Evolutionary conservation across 2,329 filamentous ascomycete species (phyloP), one percentile per base, ranked within the genome.

Genomic region (Colletotrichum endophyticum): DNA sequence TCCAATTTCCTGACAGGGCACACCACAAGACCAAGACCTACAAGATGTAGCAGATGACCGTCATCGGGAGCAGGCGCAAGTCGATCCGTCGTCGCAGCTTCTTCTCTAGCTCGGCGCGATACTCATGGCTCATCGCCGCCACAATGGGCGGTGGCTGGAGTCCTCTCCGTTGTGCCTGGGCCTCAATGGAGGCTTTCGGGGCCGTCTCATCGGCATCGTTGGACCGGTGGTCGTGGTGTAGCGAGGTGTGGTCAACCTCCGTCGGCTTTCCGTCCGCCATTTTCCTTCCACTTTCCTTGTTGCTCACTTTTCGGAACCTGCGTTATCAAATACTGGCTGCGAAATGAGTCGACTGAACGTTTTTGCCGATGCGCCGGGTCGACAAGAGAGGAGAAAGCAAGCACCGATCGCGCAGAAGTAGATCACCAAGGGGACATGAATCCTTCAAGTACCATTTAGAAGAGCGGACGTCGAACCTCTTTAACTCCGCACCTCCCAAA

Each of bases 21-120:
- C 2, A 2, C n/a, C 44, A 1, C n/a, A n/a, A 25, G 32, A 15
- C 15, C 28, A 25, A 36, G 16, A 63, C 68, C 39, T 22, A 75
- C 73, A 93, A 83, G 1, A 93, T 84, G 78, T 92, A 77, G 36
- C 75, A 76, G 80, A 87, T 28, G 84, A 93, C 86, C 92, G 95
- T 77, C 90, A 82, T 85, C 7, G 89, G 89, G 16, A 85, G 71
- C 30, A 85, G 71, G 32, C 78, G 82, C 32, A 89, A 78, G 9
- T 88, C 83, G 79, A 90, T 84, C 80, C 84, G 84, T 27, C 84
- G 81, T 19, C 84, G 79, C 4, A 85, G 81, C 64, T 79, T 81
- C 70, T 80, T 81, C 77, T 85, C 84, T 66, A 77, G 36, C 34
- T 53, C 72, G 39, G 39, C 34, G 66, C 72, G 75, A 8, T 77